Percentiles rank a stretch among this genome's conserved stretches.
These are phyloP conservation scores for Ophiosphaerella herpotricha DNA, from an alignment of 2,329 filamentous ascomycete genomes.

Conservation along the genomic window DNA sequence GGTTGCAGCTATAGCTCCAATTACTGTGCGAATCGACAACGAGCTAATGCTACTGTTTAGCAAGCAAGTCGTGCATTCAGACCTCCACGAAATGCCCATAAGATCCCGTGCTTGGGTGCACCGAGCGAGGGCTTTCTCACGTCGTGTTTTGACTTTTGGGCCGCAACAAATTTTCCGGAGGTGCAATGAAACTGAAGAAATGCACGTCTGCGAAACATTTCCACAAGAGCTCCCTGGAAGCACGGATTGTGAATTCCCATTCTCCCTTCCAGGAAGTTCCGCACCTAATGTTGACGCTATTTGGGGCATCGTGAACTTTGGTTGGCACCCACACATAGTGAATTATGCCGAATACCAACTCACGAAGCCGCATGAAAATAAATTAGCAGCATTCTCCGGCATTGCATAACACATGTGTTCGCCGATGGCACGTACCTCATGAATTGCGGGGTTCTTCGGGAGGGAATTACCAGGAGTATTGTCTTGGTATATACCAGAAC, in stretches of 20 bases:
- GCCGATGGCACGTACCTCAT: background rate
- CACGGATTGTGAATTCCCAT: no score
- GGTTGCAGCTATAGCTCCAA: background rate
- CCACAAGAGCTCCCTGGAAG: background rate
- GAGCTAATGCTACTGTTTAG: background rate
- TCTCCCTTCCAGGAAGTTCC: no score
- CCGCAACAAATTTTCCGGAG: constrained; percentile 10
- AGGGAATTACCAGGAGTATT: background rate
- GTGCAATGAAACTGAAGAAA: constrained; percentile 2
- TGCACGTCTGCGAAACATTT: constrained; percentile 1
- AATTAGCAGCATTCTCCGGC: constrained; percentile 2
- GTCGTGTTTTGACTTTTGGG: constrained; percentile 8
- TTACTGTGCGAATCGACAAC: background rate
- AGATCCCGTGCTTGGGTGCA: constrained; percentile 7
- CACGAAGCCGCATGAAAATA: constrained; percentile 1
- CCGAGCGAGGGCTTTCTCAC: constrained; percentile 8
- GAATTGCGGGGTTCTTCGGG: constrained; percentile 1
- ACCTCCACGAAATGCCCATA: background rate
- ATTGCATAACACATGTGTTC: background rate
- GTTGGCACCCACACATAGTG: background rate
- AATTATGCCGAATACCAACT: background rate
- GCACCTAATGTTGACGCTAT: no score
- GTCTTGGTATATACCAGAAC: background rate
- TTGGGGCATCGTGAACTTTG: background rate
- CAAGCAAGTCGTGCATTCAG: background rate